Evolutionary conservation across 306 rosid species (phyloP), one percentile per base, ranked within the genome.

Genomic region (Hippophae gyantsensis): DNA sequence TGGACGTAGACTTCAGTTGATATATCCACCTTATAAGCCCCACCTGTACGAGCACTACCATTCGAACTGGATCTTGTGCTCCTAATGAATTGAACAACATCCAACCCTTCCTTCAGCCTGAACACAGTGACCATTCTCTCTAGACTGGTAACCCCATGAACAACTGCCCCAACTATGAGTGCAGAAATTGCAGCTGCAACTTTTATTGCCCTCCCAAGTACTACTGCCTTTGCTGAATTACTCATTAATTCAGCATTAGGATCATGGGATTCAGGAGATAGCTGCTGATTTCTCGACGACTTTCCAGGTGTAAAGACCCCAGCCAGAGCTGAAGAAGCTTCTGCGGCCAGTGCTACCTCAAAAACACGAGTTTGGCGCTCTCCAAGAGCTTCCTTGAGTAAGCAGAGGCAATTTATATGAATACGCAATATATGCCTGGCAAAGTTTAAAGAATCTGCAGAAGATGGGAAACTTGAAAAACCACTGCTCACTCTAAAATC

Each of bases 371-470:
- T 85, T 75, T 92, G 99, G 56, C 96, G 95, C 70, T 88, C 99
- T 67, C 99, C 99, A 58, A 92, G 84, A 27, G 96, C 96, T 76
- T 88, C 99, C 86, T 85, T 92, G 60, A 92, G 99, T 66, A 92
- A 82, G 79, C 84, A 71, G 43, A 92, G 74, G 74, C 99, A 88
- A 57, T 76, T 81, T 70, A 85, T 63, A 72, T 88, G 85, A 79
- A 85, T 80, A 48, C 83, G 85, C 56, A 92, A 69, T 59, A 88
- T 75, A 76, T 84, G 88, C 46, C 80, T 81, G 13, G 93, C 93
- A 69, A 63, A 64, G 67, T 72, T 83, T 76, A 85, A 54, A 27
- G 82, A 76, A 72, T 74, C 81, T 43, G 93, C 27, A 32, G 86
- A 58, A 44, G 79, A 74, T 51, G 81, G 64, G 66, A 44, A 65